Evolutionary conservation across 2,329 filamentous ascomycete species (phyloP), one percentile per base, ranked within the genome.

Genomic region (Incumbomyces delicatus): DNA sequence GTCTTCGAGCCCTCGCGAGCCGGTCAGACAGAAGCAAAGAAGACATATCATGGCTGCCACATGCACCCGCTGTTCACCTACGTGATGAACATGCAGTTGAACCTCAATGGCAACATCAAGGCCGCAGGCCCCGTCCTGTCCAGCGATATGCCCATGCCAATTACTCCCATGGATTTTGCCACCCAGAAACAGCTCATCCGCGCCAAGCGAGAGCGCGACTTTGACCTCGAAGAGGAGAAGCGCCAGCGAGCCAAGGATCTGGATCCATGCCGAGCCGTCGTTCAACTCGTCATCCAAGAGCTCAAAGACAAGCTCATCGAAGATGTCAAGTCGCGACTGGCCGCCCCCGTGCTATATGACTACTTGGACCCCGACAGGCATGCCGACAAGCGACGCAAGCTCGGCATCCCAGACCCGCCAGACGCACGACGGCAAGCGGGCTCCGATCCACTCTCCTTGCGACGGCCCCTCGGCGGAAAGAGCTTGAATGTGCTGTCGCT

Each of bases 11-110:
- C 90, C 57, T 86, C 80, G 1, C 76, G 78, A 46, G 72, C 75
- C 7, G 90, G 90, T 2, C 82, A 88, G 57, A 74, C 81, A 46
- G 88, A 95, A 65, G 83, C 87, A 1, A 82, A 86, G 55, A 76
- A 85, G 51, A 95, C 89, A 61, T 89, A 80, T 63, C 75, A 78
- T 45, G 77, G 81, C 43, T 88, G 85, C 54, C 82, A 95, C 61
- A 83, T 85, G 62, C 83, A 83, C 36, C 77, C 85, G 5, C 78
- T 98, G 53, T 98, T 98, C 69, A 95, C 85, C 1, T 96, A 96
- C 57, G 75, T 77, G 50, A 90, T 98, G 85, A 78, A 80, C 37
- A 94, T 98, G 87, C 84, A 90, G 61, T 81, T 87, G 47, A 83
- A 84, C 53, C 74, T 76, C 51, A 80, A 80, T 58, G 80, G 80